These are phyloP conservation scores for Scedosporium apiospermum DNA, from an alignment of 2,329 filamentous ascomycete species.

Conservation along the genomic window DNA sequence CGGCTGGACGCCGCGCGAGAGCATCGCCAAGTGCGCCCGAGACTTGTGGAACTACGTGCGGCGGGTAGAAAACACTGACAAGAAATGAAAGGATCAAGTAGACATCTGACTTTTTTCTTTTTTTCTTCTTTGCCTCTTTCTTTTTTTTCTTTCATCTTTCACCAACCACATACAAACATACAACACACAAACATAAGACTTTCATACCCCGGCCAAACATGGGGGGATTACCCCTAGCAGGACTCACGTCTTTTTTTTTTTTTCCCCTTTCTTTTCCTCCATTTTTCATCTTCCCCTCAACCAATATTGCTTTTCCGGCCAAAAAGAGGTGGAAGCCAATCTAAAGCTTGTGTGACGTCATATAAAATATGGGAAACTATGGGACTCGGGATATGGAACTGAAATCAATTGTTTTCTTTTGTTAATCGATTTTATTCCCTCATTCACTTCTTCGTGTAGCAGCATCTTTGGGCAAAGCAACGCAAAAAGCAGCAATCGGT, in stretches of 20 bases:
- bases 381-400: background rate
- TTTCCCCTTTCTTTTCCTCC: background rate
- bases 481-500: background rate
- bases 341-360: background rate
- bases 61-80: background rate
- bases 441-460: background rate
- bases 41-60: conserved; percentile 24
- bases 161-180: background rate
- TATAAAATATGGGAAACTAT: background rate
- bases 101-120: background rate
- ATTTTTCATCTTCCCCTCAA: background rate
- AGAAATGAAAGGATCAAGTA: background rate
- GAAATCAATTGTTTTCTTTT: background rate
- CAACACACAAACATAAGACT: background rate
- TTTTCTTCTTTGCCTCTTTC: background rate
- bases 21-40: conserved; percentile 20
- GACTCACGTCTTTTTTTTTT: background rate
- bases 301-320: background rate
- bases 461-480: background rate
- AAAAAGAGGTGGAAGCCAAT: background rate
- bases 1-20: conserved; percentile 27
- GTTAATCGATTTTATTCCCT: background rate
- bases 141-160: background rate
- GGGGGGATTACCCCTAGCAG: background rate
- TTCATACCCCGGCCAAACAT: background rate